Conservation (phyloP, 1,284 basidiomycete genomes). For the Moniliella sp. region DNA sequence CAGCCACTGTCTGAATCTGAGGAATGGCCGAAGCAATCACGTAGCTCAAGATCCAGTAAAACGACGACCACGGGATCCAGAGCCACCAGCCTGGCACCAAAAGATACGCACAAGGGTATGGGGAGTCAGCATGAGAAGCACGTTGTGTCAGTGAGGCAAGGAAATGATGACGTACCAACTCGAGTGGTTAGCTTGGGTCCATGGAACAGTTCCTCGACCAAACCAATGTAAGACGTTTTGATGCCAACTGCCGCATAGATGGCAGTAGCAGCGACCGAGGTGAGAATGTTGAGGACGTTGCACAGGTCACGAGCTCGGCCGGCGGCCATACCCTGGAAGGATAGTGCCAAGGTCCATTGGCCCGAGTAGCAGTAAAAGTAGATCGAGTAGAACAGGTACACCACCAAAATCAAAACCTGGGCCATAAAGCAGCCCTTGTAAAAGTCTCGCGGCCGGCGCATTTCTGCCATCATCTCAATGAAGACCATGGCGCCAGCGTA, state of each 20-base stretch:
- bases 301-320: constrained; percentile 17
- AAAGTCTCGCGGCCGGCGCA: constrained; percentile 50
- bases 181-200: too few species aligned
- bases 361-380: constrained; percentile 38
- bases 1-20: constrained; percentile 42
- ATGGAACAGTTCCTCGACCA: constrained; percentile 42
- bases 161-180: too few species aligned
- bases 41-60: constrained; percentile 39
- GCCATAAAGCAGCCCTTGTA: constrained; percentile 47
- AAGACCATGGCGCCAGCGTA: constrained; percentile 39
- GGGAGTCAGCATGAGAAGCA: too few species aligned
- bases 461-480: constrained; percentile 48
- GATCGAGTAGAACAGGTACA: constrained; percentile 38
- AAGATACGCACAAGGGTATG: too few species aligned
- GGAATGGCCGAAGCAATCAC: constrained; percentile 46
- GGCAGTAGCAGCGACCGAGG: constrained; percentile 21
- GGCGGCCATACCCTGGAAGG: constrained; percentile 40
- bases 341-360: constrained; percentile 42
- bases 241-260: constrained; percentile 25
- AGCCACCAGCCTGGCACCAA: constrained; percentile 37
- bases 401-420: constrained; percentile 42
- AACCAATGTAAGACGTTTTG: constrained; percentile 45
- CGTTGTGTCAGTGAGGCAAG: too few species aligned
- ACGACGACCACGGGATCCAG: constrained; percentile 38
- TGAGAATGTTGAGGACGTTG: constrained; percentile 27